Evolutionary conservation across 106 monocot genomes (phyloP).

Genomic region (Posidonia australis): DNA sequence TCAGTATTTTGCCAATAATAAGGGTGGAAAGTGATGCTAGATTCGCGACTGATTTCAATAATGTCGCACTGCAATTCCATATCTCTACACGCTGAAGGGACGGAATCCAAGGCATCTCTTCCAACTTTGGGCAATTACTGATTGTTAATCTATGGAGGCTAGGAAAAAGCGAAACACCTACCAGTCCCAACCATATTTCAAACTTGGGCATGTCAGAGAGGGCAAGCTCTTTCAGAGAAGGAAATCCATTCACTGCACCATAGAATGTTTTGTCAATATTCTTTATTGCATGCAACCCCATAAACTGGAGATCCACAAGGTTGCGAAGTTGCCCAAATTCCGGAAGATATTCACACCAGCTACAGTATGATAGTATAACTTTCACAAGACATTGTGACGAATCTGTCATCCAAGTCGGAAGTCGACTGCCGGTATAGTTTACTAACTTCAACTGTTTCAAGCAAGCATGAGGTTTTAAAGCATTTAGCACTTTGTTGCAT

Average conservation of each 20-base stretch:
- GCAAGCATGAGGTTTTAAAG: not conserved
- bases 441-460: not conserved
- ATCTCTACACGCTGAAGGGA: not conserved
- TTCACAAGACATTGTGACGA: not conserved
- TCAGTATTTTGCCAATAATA: not conserved
- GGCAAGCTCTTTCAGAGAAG: not conserved
- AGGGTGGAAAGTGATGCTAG: not conserved
- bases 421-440: not conserved
- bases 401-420: conserved; percentile 2
- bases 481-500: not conserved
- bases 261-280: not conserved
- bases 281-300: not conserved
- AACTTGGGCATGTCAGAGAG: not conserved
- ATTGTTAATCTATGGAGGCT: not conserved
- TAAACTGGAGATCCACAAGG: not conserved
- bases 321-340: not conserved
- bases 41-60: not conserved
- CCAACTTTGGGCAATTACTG: not conserved
- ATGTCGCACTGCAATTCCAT: not conserved
- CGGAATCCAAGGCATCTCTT: not conserved
- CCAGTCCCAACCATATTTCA: not conserved
- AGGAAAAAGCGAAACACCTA: not conserved
- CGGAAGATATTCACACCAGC: not conserved
- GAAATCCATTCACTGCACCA: not conserved
- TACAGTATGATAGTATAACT: not conserved